Evolutionary conservation across 129 eudicot species (phyloP).

Genomic region (Escallonia herrerae): DNA sequence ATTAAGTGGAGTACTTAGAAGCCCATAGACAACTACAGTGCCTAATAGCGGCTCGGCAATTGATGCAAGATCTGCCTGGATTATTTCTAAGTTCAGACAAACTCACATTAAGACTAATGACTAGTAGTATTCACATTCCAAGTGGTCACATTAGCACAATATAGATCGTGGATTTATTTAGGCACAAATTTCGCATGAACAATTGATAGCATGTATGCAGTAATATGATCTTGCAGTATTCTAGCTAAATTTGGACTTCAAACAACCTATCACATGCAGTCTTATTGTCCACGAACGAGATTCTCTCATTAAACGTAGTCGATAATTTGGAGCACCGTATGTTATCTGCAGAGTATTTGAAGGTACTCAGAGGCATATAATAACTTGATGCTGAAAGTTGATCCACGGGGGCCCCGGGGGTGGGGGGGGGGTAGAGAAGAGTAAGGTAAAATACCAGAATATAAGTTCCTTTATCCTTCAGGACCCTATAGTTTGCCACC

Average conservation of each 20-base stretch:
- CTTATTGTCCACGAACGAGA: constrained; percentile 63
- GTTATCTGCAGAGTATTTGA: constrained; percentile 56
- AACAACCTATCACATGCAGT: constrained; percentile 83
- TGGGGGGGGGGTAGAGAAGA: constrained; percentile 1
- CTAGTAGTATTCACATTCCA: no score
- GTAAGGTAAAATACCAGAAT: constrained; percentile 51
- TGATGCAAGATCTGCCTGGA: no score
- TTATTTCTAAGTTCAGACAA: no score
- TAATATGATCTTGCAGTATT: not conserved
- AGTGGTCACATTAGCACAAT: no score
- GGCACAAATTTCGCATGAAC: no score
- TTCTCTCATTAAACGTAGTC: constrained; percentile 56
- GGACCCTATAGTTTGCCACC: constrained; percentile 91
- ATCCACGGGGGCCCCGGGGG: no score
- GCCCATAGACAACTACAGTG: no score
- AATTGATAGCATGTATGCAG: no score
- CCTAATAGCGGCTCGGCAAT: no score
- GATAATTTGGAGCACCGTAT: constrained; percentile 75
- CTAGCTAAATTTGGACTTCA: not conserved
- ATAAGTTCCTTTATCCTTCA: constrained; percentile 82
- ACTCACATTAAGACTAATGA: no score
- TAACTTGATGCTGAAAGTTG: not conserved
- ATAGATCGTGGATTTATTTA: no score
- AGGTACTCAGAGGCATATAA: constrained; percentile 4
- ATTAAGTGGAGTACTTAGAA: no score